Percentiles rank a stretch among this genome's conserved stretches.
These are phyloP conservation scores for Trichoderma erinaceum DNA, from an alignment of 495 filamentous ascomycete genomes.

Conservation along the genomic window DNA sequence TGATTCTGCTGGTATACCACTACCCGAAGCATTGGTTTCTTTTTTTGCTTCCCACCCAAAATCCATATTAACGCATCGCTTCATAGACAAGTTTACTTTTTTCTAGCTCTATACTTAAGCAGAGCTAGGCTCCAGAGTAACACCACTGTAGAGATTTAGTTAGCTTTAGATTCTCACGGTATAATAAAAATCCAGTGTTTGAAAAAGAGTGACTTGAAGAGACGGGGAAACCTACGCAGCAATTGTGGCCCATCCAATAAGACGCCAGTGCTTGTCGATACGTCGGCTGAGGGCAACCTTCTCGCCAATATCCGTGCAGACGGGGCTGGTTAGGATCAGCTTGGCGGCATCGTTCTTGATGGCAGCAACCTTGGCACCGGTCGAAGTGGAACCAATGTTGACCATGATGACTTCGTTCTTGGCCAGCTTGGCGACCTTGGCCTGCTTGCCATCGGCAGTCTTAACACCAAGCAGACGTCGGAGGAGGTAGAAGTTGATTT, in stretches of 20 bases:
- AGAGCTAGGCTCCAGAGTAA: slow-evolving; percentile 35
- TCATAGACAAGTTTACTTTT: slow-evolving; percentile 4
- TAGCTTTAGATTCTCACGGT: slow-evolving; percentile 9
- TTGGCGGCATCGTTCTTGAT: slow-evolving; percentile 97
- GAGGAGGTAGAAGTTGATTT: slow-evolving; percentile 98
- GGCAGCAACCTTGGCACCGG: slow-evolving; percentile 87
- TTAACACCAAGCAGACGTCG: slow-evolving; percentile 92
- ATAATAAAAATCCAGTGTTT: background rate
- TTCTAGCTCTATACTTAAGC: background rate
- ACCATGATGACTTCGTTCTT: slow-evolving; percentile 99
- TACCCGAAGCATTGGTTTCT: too few relatives aligned
- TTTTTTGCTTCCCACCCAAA: background rate
- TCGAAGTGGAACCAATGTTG: slow-evolving; percentile 96
- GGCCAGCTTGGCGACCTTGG: slow-evolving; percentile 92
- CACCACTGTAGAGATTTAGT: slow-evolving; percentile 27
- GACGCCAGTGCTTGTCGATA: slow-evolving; percentile 99
- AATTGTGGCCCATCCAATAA: slow-evolving; percentile 96
- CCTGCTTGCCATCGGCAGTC: slow-evolving; percentile 96
- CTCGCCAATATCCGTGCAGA: slow-evolving; percentile 90
- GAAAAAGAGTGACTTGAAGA: background rate
- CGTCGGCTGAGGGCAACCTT: slow-evolving; percentile 93
- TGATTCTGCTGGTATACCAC: too few relatives aligned
- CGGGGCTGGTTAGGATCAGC: slow-evolving; percentile 68
- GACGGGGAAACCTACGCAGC: slow-evolving; percentile 38
- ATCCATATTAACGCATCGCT: slow-evolving; percentile 8